These are phyloP conservation scores for Lachancea lanzarotensis DNA, from an alignment of 805 yeast genomes.

Conservation along the genomic window DNA sequence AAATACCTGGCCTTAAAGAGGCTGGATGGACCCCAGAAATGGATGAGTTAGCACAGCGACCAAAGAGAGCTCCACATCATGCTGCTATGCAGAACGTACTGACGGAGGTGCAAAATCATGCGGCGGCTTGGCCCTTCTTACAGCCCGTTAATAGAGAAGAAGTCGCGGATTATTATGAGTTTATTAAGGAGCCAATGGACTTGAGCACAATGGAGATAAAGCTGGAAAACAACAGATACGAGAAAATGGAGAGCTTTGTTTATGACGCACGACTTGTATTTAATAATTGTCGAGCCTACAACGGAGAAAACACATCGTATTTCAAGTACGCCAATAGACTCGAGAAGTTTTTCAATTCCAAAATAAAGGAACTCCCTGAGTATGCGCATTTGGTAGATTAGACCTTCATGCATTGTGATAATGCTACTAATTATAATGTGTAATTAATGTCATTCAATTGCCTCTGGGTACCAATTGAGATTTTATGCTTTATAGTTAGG, in stretches of 20 bases:
- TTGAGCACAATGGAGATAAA: slow-evolving; percentile 91
- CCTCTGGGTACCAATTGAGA: no score
- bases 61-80: slow-evolving; percentile 90
- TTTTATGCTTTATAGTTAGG: background rate
- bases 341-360: slow-evolving; percentile 78
- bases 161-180: slow-evolving; percentile 93
- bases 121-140: slow-evolving; percentile 97
- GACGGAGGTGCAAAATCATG: slow-evolving; percentile 86
- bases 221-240: slow-evolving; percentile 85
- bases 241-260: slow-evolving; percentile 82
- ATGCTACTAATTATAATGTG: background rate
- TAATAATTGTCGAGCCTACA: slow-evolving; percentile 87
- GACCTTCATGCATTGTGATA: slow-evolving; percentile 6
- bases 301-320: slow-evolving; percentile 91
- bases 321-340: slow-evolving; percentile 90
- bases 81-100: slow-evolving; percentile 86
- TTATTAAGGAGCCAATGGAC: slow-evolving; percentile 98
- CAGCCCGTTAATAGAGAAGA: slow-evolving; percentile 90
- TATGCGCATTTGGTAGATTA: slow-evolving; percentile 73
- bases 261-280: slow-evolving; percentile 83
- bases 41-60: slow-evolving; percentile 94
- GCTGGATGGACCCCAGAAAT: slow-evolving; percentile 98
- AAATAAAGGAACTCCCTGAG: slow-evolving; percentile 87
- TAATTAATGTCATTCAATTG: background rate
- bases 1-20: slow-evolving; percentile 84